Percentiles rank a stretch among this genome's conserved stretches.
phyloP scores from a whole-genome alignment of 2,329 filamentous ascomycete species.

The Malbranchea cinnamomea region DNA sequence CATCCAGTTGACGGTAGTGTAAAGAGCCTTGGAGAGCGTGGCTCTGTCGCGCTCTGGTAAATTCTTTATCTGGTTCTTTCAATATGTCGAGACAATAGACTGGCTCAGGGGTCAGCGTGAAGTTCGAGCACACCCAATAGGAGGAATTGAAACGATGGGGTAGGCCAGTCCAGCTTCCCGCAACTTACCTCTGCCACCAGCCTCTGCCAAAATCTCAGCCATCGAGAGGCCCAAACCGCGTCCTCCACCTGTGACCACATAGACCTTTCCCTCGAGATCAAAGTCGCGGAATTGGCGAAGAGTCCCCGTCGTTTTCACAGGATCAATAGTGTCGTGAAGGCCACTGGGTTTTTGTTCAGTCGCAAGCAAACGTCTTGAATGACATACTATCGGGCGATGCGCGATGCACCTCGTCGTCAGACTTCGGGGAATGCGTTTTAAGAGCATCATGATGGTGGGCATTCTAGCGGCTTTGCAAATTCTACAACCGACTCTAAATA shows the following conservation, averaged over 20 bases:
- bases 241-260: conserved; percentile 27
- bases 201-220: conserved; percentile 32
- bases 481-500: too few relatives aligned
- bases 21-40: conserved; percentile 25
- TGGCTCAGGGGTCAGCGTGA: conserved; percentile 9
- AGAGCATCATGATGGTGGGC: too few relatives aligned
- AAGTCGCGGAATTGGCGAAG: conserved; percentile 23
- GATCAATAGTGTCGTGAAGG: too few relatives aligned
- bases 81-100: conserved; percentile 34
- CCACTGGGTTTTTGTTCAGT: too few relatives aligned
- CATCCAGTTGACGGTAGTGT: conserved; percentile 32
- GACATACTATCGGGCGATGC: too few relatives aligned
- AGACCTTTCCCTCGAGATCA: conserved; percentile 25
- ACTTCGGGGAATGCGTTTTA: too few relatives aligned
- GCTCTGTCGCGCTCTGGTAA: conserved; percentile 22
- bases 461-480: too few relatives aligned
- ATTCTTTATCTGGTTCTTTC: conserved; percentile 28
- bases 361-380: too few relatives aligned
- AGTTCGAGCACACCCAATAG: not conserved
- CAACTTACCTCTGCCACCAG: conserved; percentile 28
- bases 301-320: too few relatives aligned
- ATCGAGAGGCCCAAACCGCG: conserved; percentile 29
- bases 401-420: too few relatives aligned
- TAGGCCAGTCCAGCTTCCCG: too few relatives aligned
- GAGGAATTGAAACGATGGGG: too few relatives aligned